Evolutionary conservation across 495 filamentous ascomycete species (phyloP), one percentile per base, ranked within the genome.

Genomic region (Pseudoneurospora amorphoporcata): DNA sequence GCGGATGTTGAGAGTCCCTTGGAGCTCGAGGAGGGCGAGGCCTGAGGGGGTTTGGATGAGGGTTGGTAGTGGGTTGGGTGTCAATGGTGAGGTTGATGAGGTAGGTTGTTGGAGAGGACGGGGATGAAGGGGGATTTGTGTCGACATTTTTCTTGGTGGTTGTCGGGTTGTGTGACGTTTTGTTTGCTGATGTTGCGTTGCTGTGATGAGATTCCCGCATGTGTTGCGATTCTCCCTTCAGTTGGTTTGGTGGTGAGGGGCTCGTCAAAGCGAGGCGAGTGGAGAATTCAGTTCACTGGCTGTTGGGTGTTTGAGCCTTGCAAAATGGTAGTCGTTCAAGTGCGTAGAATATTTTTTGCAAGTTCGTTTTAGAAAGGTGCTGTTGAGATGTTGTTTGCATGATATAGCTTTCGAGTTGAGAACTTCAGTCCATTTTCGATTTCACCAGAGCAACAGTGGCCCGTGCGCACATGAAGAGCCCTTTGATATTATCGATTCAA

Each of bases 1-100:
- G 10, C 90, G 88, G 10, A 89, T 77, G 78, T 97, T 93, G 83
- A 98, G 90, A 12, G 90, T 92, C 47, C 92, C 94, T 83, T 98
- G 94, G 19, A 98, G 87, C 81, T 98, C 94, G 72, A 98, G 86
- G 58, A 98, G 82, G n/a, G 93, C 94, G 41, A 91, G 84, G 69
- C 90, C 90, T 5, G 86, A 81, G 37, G 94, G 94, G 4, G 94
- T 97, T 74, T 93, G 92, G n/a, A 98, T 89, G 73, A 97, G 84
- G 3, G 86, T 81, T 8, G 94, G 94, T n/a, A 97, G 88, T 2
- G 92, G 79, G 90, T 92, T 80, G 73, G 29, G 39, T 19, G 40
- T 23, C 39, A 71, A 68, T 19, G 23, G 23, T 23, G 23, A 23
- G 23, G 39, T 41, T 39, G 42, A 3, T 32, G 68, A 0, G 19